Evolutionary conservation across 192 early-diverging fungal genomes (phyloP).

Genomic region (Backusella luteola): DNA sequence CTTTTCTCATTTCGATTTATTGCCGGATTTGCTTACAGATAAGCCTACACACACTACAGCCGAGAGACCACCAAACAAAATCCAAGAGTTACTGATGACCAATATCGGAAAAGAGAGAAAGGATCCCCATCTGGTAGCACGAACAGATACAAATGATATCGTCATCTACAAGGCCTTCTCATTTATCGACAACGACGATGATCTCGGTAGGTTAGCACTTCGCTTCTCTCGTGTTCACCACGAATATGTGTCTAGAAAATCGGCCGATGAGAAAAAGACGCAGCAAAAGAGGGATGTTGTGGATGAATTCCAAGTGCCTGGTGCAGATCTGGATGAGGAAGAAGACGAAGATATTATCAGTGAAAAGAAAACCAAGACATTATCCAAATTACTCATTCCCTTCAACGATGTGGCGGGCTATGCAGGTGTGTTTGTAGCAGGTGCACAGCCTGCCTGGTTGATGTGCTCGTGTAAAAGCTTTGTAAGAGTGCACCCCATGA

Average conservation of each 20-base stretch:
- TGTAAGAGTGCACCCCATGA: constrained; percentile 72
- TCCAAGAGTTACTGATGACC: constrained; percentile 70
- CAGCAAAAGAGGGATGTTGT: constrained; percentile 17
- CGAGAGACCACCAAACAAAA: constrained; percentile 39
- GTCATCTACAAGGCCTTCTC: constrained; percentile 68
- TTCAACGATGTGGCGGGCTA: constrained; percentile 59
- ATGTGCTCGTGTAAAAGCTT: constrained; percentile 60
- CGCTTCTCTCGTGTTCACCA: constrained; percentile 66
- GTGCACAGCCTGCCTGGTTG: constrained; percentile 71
- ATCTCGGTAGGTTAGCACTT: constrained; percentile 56
- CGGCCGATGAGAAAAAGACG: constrained; percentile 14
- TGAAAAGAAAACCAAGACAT: background rate
- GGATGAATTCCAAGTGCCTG: constrained; percentile 28
- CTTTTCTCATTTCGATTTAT: constrained; percentile 57
- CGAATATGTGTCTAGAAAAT: constrained; percentile 59
- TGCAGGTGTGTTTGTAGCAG: constrained; percentile 73
- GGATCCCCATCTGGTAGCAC: constrained; percentile 65
- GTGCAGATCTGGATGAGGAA: constrained; percentile 29
- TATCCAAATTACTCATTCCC: constrained; percentile 33
- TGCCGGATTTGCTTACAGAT: constrained; percentile 57
- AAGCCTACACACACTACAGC: constrained; percentile 28
- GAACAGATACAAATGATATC: constrained; percentile 64
- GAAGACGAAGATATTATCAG: constrained; percentile 21
- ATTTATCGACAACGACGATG: constrained; percentile 43
- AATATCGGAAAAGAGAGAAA: constrained; percentile 59